Percentiles rank a stretch among this genome's conserved stretches.
phyloP scores from a whole-genome alignment of 108 stramenopile genomes.

The Ochromonas danica region DNA sequence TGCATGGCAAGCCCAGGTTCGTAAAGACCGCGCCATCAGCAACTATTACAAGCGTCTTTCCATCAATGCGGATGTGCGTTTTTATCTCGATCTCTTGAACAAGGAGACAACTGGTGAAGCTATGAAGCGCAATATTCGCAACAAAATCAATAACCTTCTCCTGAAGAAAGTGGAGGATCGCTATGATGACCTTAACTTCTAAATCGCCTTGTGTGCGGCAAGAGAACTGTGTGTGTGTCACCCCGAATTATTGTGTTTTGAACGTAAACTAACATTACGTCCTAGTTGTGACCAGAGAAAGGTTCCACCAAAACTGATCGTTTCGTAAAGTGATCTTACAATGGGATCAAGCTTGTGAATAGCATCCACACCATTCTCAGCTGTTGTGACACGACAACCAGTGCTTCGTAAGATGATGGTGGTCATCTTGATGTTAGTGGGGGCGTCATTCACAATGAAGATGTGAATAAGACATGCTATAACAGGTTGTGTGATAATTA shows the following conservation, averaged over 20 bases:
- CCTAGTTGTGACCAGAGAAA: too few species aligned
- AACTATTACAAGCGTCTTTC: not conserved
- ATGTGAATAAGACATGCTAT: too few species aligned
- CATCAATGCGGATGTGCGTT: not conserved
- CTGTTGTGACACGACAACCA: too few species aligned
- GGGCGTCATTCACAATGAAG: too few species aligned
- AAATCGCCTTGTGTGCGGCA: not conserved
- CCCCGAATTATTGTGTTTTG: not conserved
- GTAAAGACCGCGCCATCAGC: not conserved
- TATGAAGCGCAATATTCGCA: not conserved
- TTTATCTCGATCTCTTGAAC: not conserved
- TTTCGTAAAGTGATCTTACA: too few species aligned
- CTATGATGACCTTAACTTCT: not conserved
- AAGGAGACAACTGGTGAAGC: not conserved
- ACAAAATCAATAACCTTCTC: not conserved
- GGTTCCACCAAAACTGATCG: too few species aligned
- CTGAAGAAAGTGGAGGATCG: not conserved
- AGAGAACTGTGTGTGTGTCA: not conserved
- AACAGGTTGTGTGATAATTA: too few species aligned
- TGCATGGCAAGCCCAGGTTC: not conserved
- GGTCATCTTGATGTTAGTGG: too few species aligned
- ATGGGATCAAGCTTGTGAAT: too few species aligned
- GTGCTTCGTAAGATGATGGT: too few species aligned
- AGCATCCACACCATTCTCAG: too few species aligned
- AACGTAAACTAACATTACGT: too few species aligned